phyloP scores from a whole-genome alignment of 2,329 filamentous ascomycete genomes.

The Trichophyton benhamiae region DNA sequence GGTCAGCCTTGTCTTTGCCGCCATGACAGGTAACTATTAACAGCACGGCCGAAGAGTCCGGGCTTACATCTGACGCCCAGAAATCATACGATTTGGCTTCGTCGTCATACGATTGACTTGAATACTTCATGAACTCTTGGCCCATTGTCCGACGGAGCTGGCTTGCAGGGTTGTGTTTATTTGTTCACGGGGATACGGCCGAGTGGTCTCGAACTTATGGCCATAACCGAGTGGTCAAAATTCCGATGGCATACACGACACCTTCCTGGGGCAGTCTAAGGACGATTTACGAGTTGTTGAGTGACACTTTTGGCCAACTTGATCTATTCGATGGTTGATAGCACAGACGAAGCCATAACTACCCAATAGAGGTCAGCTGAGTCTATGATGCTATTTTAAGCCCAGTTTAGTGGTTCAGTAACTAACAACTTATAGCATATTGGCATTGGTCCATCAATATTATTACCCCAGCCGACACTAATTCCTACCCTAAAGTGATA shows the following conservation, averaged over 20 bases:
- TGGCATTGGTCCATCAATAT: conserved; percentile 36
- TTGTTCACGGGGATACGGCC: background rate
- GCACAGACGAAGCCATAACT: conserved; percentile 26
- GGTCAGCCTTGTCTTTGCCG: background rate
- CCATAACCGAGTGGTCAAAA: too few species aligned
- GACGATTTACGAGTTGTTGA: too few species aligned
- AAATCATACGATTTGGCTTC: background rate
- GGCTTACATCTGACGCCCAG: background rate
- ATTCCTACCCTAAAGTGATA: too few species aligned
- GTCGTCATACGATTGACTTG: background rate
- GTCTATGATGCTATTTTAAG: too few species aligned
- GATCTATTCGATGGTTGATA: background rate
- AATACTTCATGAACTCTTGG: background rate
- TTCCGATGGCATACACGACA: too few species aligned
- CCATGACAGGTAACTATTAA: background rate
- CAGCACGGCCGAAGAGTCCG: background rate
- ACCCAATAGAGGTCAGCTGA: too few species aligned
- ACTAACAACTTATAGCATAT: conserved; percentile 29
- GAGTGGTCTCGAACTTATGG: background rate
- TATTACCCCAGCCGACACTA: conserved; percentile 20
- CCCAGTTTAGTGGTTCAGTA: conserved; percentile 24
- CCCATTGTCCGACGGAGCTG: background rate
- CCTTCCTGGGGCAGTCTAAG: too few species aligned
- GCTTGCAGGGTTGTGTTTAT: background rate
- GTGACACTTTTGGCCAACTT: too few species aligned